Percentiles rank a stretch among this genome's conserved stretches.
Evolutionary conservation across 106 monocot species (phyloP).

Genomic region (Dioscorea zingiberensis): DNA sequence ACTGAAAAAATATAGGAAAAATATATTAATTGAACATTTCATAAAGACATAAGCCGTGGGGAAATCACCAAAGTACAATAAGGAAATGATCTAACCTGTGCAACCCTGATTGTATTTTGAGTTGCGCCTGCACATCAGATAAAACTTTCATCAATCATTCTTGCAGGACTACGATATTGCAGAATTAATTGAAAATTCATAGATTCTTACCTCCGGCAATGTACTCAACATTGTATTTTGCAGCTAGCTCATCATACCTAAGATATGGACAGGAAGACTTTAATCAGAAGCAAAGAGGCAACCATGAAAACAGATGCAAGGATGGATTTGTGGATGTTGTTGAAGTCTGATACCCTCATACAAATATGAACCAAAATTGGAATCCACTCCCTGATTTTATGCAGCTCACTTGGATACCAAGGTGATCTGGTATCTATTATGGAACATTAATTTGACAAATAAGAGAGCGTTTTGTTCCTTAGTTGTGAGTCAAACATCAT

Average conservation of each 20-base stretch:
- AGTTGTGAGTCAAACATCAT: no score
- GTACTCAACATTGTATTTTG: conserved; percentile 73
- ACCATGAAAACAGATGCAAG: no score
- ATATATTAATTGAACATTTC: neutral
- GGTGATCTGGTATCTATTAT: neutral
- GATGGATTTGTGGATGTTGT: no score
- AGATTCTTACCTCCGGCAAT: conserved; percentile 81
- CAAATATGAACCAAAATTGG: neutral
- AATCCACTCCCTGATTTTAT: neutral
- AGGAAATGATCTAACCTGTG: conserved; percentile 48
- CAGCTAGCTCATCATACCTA: conserved; percentile 85
- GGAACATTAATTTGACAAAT: neutral
- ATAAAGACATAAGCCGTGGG: neutral
- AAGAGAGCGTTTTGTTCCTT: neutral
- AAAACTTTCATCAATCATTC: neutral
- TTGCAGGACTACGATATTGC: no score
- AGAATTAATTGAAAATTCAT: neutral
- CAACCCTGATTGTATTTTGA: conserved; percentile 95
- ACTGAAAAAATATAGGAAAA: conserved; percentile 35
- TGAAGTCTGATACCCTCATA: neutral
- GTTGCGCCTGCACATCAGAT: conserved; percentile 60
- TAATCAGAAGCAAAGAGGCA: neutral
- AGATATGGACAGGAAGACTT: conserved; percentile 2
- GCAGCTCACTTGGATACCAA: neutral
- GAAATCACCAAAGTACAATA: neutral